Evolutionary conservation across 768 basidiomycete genomes (phyloP).

Genomic region (Suillus lakei): DNA sequence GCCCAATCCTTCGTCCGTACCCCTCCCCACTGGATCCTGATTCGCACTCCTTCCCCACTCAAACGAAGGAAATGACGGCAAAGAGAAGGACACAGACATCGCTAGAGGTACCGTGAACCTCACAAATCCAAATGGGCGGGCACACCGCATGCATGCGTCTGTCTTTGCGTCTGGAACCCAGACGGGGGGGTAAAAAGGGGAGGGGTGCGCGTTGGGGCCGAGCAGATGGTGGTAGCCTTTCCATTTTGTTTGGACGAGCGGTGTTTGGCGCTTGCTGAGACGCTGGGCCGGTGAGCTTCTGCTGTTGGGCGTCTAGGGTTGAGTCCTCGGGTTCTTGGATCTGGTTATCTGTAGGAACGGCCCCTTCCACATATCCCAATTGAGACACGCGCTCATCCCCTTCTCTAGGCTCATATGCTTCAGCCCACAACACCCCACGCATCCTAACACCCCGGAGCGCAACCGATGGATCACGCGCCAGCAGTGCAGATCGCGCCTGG

Average conservation of each 20-base stretch:
- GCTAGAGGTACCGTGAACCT: not conserved
- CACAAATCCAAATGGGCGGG: slow-evolving; percentile 65
- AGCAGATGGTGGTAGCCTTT: not conserved
- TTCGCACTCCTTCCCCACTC: not conserved
- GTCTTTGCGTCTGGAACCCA: slow-evolving; percentile 92
- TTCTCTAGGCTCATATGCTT: not conserved
- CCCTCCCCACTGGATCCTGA: not conserved
- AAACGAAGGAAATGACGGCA: slow-evolving; percentile 2
- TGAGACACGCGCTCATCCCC: not conserved
- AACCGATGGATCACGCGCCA: slow-evolving; percentile 1
- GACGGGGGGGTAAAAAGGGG: slow-evolving; percentile 85
- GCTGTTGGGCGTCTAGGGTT: not conserved
- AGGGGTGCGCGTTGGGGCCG: slow-evolving; percentile 31
- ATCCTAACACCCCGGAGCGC: slow-evolving; percentile 6
- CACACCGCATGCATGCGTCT: slow-evolving; percentile 86
- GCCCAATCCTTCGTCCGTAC: slow-evolving; percentile 4
- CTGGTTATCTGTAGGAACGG: not conserved
- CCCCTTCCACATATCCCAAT: not conserved
- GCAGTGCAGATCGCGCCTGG: not conserved
- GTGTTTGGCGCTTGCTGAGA: not conserved
- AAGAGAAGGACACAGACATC: slow-evolving; percentile 5
- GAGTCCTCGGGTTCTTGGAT: not conserved
- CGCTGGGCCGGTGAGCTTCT: not conserved
- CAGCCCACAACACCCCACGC: slow-evolving; percentile 7
- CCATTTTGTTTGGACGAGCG: not conserved